Evolutionary conservation across 2,329 filamentous ascomycete genomes (phyloP).

Genomic region (Capronia coronata): DNA sequence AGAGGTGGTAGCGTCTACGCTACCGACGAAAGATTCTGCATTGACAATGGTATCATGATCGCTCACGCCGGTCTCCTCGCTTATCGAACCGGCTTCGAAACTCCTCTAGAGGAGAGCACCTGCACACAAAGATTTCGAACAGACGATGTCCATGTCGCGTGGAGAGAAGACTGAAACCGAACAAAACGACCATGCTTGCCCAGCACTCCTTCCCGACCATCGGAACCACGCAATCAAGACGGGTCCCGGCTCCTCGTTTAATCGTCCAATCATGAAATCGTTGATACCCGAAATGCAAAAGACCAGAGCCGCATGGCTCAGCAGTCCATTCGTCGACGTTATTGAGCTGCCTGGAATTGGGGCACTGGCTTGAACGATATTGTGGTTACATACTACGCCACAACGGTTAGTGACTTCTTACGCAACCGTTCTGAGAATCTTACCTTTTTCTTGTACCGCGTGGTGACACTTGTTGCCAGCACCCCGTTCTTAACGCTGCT

Average conservation of each 20-base stretch:
- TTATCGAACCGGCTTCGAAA: constrained; percentile 70
- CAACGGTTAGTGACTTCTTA: not conserved
- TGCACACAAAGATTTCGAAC: constrained; percentile 80
- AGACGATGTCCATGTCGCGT: constrained; percentile 72
- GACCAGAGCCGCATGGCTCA: not conserved
- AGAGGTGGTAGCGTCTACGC: constrained; percentile 85
- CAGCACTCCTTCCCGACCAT: not conserved
- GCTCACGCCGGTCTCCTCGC: constrained; percentile 88
- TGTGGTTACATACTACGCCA: constrained; percentile 79
- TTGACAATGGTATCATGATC: constrained; percentile 99
- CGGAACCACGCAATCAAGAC: not conserved
- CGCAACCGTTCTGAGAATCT: constrained; percentile 10
- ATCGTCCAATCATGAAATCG: constrained; percentile 3
- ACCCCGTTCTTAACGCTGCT: constrained; percentile 98
- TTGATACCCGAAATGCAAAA: constrained; percentile 2
- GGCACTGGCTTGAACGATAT: constrained; percentile 91
- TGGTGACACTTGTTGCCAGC: constrained; percentile 89
- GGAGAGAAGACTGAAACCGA: constrained; percentile 55
- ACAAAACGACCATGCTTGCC: not conserved
- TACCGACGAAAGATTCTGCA: constrained; percentile 95
- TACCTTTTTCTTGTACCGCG: constrained; percentile 87
- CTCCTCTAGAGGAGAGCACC: constrained; percentile 69
- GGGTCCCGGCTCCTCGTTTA: not conserved
- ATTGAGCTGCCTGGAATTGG: constrained; percentile 10
- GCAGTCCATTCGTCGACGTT: not conserved